A percentile compares a stretch with the other conserved stretches of the same genome.
Conservation (phyloP, 2,329 filamentous ascomycete genomes). For the Alternaria arborescens region DNA sequence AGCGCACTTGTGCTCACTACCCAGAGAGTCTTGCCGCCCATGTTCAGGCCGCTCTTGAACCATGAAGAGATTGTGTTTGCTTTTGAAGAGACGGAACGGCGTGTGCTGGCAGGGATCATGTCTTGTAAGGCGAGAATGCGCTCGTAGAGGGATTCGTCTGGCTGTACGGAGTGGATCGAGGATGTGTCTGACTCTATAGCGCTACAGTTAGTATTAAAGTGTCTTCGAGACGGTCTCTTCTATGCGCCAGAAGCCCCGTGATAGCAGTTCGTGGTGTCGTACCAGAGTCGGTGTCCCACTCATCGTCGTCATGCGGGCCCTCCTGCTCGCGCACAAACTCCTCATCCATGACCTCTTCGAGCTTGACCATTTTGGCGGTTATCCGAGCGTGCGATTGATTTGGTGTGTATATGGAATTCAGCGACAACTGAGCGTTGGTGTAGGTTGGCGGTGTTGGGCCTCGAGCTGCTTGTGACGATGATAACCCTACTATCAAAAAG, state of each 20-base stretch:
- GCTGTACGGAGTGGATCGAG: slow-evolving; percentile 61
- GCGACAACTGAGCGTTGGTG: slow-evolving; percentile 5
- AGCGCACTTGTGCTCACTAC: slow-evolving; percentile 89
- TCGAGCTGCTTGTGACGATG: slow-evolving; percentile 14
- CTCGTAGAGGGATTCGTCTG: slow-evolving; percentile 63
- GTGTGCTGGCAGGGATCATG: slow-evolving; percentile 81
- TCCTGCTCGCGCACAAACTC: slow-evolving; percentile 80
- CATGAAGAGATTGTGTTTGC: slow-evolving; percentile 63
- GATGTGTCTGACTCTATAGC: slow-evolving; percentile 79
- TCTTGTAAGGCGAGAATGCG: slow-evolving; percentile 77
- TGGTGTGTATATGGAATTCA: not conserved
- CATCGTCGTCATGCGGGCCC: slow-evolving; percentile 77
- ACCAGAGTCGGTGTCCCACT: slow-evolving; percentile 95
- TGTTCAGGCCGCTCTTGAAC: slow-evolving; percentile 68
- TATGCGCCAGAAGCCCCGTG: slow-evolving; percentile 40
- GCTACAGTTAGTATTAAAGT: not conserved
- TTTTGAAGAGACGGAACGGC: slow-evolving; percentile 60
- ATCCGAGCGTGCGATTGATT: not conserved
- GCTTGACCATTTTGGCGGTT: slow-evolving; percentile 81
- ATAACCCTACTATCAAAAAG: slow-evolving; percentile 12
- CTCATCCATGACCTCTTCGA: slow-evolving; percentile 96
- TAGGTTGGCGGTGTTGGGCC: slow-evolving; percentile 15
- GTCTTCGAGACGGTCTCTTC: not conserved
- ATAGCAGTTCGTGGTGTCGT: slow-evolving; percentile 57
- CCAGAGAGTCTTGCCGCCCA: slow-evolving; percentile 89